Conservation (phyloP, 176 grass and related monocot species). For the Cocos nucifera region DNA sequence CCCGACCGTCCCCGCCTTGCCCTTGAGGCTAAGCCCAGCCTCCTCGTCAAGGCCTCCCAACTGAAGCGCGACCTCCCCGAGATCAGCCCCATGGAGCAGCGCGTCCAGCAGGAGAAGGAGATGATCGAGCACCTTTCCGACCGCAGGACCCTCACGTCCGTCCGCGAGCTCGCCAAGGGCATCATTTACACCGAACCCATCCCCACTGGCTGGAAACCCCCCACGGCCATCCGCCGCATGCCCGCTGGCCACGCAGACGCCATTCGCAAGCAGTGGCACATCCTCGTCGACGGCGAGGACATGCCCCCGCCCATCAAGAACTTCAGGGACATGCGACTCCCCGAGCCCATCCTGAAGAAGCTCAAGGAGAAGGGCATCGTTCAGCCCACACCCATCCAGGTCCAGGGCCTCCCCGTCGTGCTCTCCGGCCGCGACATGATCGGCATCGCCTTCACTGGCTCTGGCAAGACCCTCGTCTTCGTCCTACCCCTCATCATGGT, state of each 20-base stretch:
- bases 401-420: conserved; percentile 66
- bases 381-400: conserved; percentile 93
- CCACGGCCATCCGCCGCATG: conserved; percentile 47
- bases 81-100: conserved; percentile 38
- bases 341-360: conserved; percentile 54
- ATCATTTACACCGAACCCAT: conserved; percentile 55
- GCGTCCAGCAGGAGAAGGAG: conserved; percentile 52
- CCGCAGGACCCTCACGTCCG: conserved; percentile 59
- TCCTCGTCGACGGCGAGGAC: conserved; percentile 76
- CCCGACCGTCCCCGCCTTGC: neutral
- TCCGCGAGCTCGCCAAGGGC: conserved; percentile 67
- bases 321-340: conserved; percentile 69
- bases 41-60: conserved; percentile 45
- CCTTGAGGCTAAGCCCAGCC: conserved; percentile 38
- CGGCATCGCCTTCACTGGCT: conserved; percentile 84
- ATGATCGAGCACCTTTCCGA: conserved; percentile 45
- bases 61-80: conserved; percentile 52
- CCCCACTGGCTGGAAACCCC: conserved; percentile 55
- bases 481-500: conserved; percentile 78
- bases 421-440: conserved; percentile 90
- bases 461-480: conserved; percentile 77
- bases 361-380: conserved; percentile 67
- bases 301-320: conserved; percentile 53
- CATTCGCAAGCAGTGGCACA: conserved; percentile 67
- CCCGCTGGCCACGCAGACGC: conserved; percentile 28